phyloP scores from a whole-genome alignment of 1,284 basidiomycete genomes.

The Pulchroboletus neoregius region DNA sequence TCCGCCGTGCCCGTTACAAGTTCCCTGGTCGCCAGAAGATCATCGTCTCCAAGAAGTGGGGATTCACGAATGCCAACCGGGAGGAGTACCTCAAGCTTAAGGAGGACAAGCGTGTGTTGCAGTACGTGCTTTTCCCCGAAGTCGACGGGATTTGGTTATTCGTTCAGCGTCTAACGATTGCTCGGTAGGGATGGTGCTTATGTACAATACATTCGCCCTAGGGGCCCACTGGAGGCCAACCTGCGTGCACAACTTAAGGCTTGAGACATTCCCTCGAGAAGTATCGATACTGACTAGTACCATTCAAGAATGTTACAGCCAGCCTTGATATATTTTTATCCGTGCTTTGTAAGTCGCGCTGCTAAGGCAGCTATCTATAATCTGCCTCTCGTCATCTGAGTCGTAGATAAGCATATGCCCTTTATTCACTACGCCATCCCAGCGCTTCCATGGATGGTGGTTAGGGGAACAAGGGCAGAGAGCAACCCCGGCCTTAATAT shows the following conservation, averaged over 20 bases:
- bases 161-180: slow-evolving; percentile 3
- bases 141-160: background rate
- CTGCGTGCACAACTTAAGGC: slow-evolving; percentile 80
- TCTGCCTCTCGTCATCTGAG: background rate
- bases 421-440: slow-evolving; percentile 75
- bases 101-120: slow-evolving; percentile 82
- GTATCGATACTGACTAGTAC: slow-evolving; percentile 21
- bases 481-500: slow-evolving; percentile 32
- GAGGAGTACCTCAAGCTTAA: slow-evolving; percentile 88
- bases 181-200: slow-evolving; percentile 72
- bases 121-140: slow-evolving; percentile 49
- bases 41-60: slow-evolving; percentile 97
- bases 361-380: background rate
- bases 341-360: slow-evolving; percentile 8
- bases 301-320: slow-evolving; percentile 18
- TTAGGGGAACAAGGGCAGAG: slow-evolving; percentile 80
- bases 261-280: slow-evolving; percentile 24
- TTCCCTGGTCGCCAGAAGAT: slow-evolving; percentile 99
- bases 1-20: slow-evolving; percentile 98
- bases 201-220: slow-evolving; percentile 86
- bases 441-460: slow-evolving; percentile 54
- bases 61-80: slow-evolving; percentile 94
- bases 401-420: slow-evolving; percentile 33
- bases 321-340: slow-evolving; percentile 5
- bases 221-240: slow-evolving; percentile 82